Evolutionary conservation across 192 early-diverging fungal genomes (phyloP).

Genomic region (Backusella macrospora): DNA sequence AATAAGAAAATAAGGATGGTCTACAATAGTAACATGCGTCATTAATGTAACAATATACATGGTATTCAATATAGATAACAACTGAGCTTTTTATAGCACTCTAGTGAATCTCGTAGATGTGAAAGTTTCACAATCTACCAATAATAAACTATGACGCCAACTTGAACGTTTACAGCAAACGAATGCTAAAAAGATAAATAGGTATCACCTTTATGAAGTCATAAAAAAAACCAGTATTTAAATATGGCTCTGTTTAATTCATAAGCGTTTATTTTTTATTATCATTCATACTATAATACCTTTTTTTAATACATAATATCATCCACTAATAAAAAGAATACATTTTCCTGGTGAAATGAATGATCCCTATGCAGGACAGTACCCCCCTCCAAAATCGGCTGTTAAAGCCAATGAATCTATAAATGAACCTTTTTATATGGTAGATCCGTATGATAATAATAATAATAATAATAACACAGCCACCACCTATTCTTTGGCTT

Average conservation of each 20-base stretch:
- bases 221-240: not conserved
- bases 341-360: not conserved
- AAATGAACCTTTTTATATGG: not conserved
- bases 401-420: not conserved
- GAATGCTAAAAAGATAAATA: not conserved
- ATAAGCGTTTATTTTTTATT: not conserved
- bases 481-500: not conserved
- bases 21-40: not conserved
- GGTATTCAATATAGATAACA: not conserved
- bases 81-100: not conserved
- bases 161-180: not conserved
- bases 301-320: not conserved
- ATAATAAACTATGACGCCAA: constrained; percentile 8
- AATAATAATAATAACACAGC: not conserved
- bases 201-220: not conserved
- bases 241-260: not conserved
- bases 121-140: constrained; percentile 1
- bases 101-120: not conserved
- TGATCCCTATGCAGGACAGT: not conserved
- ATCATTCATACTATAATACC: not conserved
- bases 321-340: not conserved
- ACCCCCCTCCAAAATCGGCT: not conserved
- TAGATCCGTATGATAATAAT: not conserved
- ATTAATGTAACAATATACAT: not conserved
- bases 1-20: not conserved